phyloP scores from a whole-genome alignment of 306 rosid species.

The Rubus parviflorus region DNA sequence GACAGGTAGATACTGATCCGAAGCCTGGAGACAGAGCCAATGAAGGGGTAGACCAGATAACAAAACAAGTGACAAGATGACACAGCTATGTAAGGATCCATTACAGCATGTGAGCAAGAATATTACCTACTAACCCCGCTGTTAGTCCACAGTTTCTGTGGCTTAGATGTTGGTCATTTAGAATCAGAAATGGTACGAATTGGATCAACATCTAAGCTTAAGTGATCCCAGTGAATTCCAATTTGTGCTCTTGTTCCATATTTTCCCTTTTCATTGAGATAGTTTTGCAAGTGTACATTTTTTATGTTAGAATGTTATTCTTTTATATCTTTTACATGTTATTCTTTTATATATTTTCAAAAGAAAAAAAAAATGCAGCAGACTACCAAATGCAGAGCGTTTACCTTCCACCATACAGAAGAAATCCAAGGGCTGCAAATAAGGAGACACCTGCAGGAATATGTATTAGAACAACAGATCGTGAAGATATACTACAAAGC shows the following conservation, averaged over 20 bases:
- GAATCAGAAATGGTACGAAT: background rate
- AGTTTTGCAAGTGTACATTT: constrained; percentile 17
- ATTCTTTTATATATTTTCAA: background rate
- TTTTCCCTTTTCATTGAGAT: constrained; percentile 13
- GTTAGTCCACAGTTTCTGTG: background rate
- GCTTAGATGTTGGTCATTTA: background rate
- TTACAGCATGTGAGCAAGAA: background rate
- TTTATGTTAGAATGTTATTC: background rate
- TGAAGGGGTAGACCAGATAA: background rate
- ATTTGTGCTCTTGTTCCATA: background rate
- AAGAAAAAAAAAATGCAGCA: background rate
- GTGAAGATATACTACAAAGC: constrained; percentile 7
- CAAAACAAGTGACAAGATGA: background rate
- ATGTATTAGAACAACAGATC: constrained; percentile 27
- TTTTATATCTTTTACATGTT: background rate
- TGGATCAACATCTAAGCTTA: background rate
- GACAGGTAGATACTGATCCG: too few species aligned
- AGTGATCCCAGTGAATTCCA: background rate
- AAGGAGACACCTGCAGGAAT: constrained; percentile 74
- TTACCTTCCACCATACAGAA: constrained; percentile 98
- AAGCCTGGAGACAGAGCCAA: too few species aligned
- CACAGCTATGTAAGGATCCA: background rate
- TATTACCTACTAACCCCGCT: background rate
- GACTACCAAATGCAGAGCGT: constrained; percentile 24
- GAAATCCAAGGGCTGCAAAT: constrained; percentile 97